A percentile compares a stretch with the other conserved stretches of the same genome.
Evolutionary conservation across 1,139 yeast species (phyloP).

Genomic region (Debaryomyces fabryi): DNA sequence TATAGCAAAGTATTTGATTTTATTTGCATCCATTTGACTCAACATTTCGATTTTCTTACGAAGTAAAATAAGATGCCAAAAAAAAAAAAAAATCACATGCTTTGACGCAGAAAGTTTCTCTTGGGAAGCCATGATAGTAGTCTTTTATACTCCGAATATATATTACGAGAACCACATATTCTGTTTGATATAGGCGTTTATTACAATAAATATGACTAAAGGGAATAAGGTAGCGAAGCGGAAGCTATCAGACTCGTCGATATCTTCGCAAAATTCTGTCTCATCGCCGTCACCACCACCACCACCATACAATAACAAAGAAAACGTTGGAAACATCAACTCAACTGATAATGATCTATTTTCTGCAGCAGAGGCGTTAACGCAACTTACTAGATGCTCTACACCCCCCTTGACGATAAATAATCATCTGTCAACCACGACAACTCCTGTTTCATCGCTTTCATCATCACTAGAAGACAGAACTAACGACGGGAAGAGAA

Average conservation of each 20-base stretch:
- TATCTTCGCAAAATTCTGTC: neutral
- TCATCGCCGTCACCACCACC: constrained; percentile 10
- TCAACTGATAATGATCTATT: constrained; percentile 31
- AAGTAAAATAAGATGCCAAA: neutral
- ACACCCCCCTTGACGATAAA: constrained; percentile 13
- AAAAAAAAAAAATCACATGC: neutral
- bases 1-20: neutral
- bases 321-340: neutral
- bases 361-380: constrained; percentile 47
- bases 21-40: neutral
- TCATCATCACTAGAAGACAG: neutral
- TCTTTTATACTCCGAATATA: neutral
- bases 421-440: neutral
- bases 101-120: neutral
- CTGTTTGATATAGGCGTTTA: neutral
- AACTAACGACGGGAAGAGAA: neutral
- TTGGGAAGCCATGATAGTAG: neutral
- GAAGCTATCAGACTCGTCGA: constrained; percentile 4
- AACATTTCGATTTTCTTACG: neutral
- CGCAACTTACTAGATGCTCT: constrained; percentile 31
- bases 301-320: constrained; percentile 7
- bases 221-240: constrained; percentile 3
- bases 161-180: neutral
- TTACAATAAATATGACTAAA: constrained; percentile 3
- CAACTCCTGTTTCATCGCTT: neutral